Percentiles rank a stretch among this genome's conserved stretches.
These are phyloP conservation scores for Picea engelmannii DNA, from an alignment of 83 land plant genomes.

Conservation along the genomic window DNA sequence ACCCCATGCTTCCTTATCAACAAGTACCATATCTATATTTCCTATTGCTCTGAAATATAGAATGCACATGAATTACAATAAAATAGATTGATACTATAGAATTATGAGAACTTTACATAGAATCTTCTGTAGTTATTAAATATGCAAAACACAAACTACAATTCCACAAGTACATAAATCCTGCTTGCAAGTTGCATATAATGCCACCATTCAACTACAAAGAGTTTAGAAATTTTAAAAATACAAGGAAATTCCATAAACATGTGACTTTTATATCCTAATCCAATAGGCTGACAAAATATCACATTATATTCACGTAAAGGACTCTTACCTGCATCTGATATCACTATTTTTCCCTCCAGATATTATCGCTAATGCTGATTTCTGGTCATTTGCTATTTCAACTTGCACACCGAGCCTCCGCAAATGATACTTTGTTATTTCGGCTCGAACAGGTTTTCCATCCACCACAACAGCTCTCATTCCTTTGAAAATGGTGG, in stretches of 20 bases:
- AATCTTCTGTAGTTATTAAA: neutral
- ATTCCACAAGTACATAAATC: constrained; percentile 2
- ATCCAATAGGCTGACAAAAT: neutral
- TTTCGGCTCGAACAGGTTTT: constrained; percentile 64
- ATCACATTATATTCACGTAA: neutral
- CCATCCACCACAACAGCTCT: constrained; percentile 72
- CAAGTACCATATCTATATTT: constrained; percentile 61
- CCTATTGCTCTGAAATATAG: constrained; percentile 13
- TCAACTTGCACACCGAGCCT: constrained; percentile 74
- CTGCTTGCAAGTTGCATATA: neutral
- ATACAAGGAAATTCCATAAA: neutral
- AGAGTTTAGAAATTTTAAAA: neutral
- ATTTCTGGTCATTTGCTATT: constrained; percentile 16
- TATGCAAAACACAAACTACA: neutral
- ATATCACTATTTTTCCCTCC: constrained; percentile 7
- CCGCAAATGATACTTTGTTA: constrained; percentile 82
- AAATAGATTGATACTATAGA: neutral
- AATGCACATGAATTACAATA: neutral
- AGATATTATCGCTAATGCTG: constrained; percentile 20
- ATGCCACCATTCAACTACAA: neutral
- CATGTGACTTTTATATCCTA: neutral
- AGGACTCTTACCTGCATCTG: neutral
- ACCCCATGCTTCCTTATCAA: constrained; percentile 87
- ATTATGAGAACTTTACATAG: neutral
- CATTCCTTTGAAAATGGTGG: constrained; percentile 71